phyloP scores from a whole-genome alignment of 768 basidiomycete species.

The Phlegmacium glaucopus region DNA sequence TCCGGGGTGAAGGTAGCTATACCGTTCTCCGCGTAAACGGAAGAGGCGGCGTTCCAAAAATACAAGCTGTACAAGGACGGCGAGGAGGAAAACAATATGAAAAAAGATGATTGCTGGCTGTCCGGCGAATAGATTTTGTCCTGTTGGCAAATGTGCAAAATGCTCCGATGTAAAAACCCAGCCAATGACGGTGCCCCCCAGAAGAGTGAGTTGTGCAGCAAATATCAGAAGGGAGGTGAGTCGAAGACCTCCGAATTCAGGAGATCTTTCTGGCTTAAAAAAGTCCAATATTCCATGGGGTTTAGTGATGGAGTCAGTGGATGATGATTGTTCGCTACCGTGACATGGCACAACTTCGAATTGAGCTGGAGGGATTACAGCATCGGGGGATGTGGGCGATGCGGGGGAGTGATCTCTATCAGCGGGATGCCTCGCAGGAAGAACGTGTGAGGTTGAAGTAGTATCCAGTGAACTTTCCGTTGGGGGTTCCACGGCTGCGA shows the following conservation, averaged over 20 bases:
- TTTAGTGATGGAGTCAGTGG: slow-evolving; percentile 15
- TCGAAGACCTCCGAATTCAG: slow-evolving; percentile 41
- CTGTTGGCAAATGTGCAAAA: slow-evolving; percentile 9
- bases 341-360: slow-evolving; percentile 1
- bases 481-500: slow-evolving; percentile 36
- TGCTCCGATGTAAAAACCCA: slow-evolving; percentile 47
- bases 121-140: slow-evolving; percentile 17
- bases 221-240: slow-evolving; percentile 41
- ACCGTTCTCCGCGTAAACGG: slow-evolving; percentile 66
- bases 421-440: slow-evolving; percentile 46
- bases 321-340: slow-evolving; percentile 3
- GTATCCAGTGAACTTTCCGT: slow-evolving; percentile 37
- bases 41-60: slow-evolving; percentile 64
- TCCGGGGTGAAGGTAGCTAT: slow-evolving; percentile 56
- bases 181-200: slow-evolving; percentile 47
- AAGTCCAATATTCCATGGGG: slow-evolving; percentile 34
- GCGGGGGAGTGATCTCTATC: slow-evolving; percentile 13
- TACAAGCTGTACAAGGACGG: slow-evolving; percentile 48
- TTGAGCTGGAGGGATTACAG: slow-evolving; percentile 7
- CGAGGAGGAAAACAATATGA: slow-evolving; percentile 59
- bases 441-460: slow-evolving; percentile 8
- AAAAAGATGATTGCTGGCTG: slow-evolving; percentile 47
- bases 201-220: slow-evolving; percentile 33
- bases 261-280: slow-evolving; percentile 35
- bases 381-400: background rate